These are phyloP conservation scores for Cladosporium sp. DNA, from an alignment of 2,329 filamentous ascomycete species.

Conservation along the genomic window DNA sequence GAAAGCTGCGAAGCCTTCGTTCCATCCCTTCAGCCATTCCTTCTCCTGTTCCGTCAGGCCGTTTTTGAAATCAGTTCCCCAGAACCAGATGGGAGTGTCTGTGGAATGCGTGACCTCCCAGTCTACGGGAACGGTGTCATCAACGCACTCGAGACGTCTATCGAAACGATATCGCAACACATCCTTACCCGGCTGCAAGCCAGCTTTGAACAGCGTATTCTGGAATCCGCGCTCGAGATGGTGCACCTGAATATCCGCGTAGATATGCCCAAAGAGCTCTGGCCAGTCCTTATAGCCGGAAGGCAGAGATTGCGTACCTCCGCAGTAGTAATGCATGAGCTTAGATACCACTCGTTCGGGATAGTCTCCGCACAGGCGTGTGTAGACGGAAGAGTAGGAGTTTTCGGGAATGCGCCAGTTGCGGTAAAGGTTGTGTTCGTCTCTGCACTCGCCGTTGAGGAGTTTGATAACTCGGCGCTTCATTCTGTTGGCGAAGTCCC, in stretches of 20 bases:
- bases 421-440: constrained; percentile 51
- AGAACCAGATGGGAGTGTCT: constrained; percentile 54
- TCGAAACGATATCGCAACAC: constrained; percentile 52
- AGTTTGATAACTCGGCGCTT: constrained; percentile 43
- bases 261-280: constrained; percentile 51
- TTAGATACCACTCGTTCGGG: constrained; percentile 39
- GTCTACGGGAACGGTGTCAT: constrained; percentile 36
- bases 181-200: constrained; percentile 38
- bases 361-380: constrained; percentile 51
- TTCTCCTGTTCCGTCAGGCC: constrained; percentile 43
- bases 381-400: constrained; percentile 38
- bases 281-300: constrained; percentile 41
- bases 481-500: constrained; percentile 44
- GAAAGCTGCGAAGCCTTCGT: constrained; percentile 37
- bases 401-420: constrained; percentile 46
- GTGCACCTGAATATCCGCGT: constrained; percentile 55
- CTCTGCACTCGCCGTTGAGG: constrained; percentile 51
- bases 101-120: constrained; percentile 54
- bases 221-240: constrained; percentile 49
- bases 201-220: constrained; percentile 39
- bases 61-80: constrained; percentile 41
- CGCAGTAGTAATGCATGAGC: constrained; percentile 44
- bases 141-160: constrained; percentile 47
- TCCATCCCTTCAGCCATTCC: constrained; percentile 35
- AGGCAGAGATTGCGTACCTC: constrained; percentile 33